Evolutionary conservation across 345 rosid genomes (phyloP), one percentile per base, ranked within the genome.

Genomic region (Bruguiera sexangula): DNA sequence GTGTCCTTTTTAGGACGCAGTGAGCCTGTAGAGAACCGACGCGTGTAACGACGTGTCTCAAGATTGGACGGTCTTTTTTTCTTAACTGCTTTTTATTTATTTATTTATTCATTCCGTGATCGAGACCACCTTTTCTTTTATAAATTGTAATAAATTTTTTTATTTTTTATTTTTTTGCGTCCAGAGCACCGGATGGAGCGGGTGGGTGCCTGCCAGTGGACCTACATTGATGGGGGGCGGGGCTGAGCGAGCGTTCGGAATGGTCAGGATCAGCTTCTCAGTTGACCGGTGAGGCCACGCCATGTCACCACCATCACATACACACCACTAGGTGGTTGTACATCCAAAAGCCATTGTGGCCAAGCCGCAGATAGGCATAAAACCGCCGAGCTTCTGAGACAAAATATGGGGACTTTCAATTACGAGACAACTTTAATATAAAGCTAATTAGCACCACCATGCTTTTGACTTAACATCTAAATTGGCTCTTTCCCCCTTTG

Each of bases 201-300:
- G 69, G 6, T 52, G 43, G 29, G 22, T 63, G 30, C 34, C 6
- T 39, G 48, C 16, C 18, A 3, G 75, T 77, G 78, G 82, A 70
- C 69, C 66, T 67, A 22, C 59, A 53, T 56, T 68, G 65, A 70
- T 62, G 69, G 69, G 67, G 56, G 65, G 67, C 59, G 69, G 69
- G 67, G 56, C 48, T 46, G 29, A 13, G 69, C n/a, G 60, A 29
- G n/a, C 32, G 63, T 73, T 66, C 67, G 74, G 58, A 69, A 9
- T 60, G 71, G 69, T 76, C 82, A 65, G 78, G 68, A 65, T 67
- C 73, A 72, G 70, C 24, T 60, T 24, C 18, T 54, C 48, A 36
- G 54, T 26, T 75, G 68, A 70, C 82, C 80, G 56, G 57, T 75
- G 53, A 64, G 57, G 22, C 57, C 66, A 8, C 68, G 76, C 71